phyloP scores from a whole-genome alignment of 148 eudicot genomes.

The Rhododendron kiyosumense region DNA sequence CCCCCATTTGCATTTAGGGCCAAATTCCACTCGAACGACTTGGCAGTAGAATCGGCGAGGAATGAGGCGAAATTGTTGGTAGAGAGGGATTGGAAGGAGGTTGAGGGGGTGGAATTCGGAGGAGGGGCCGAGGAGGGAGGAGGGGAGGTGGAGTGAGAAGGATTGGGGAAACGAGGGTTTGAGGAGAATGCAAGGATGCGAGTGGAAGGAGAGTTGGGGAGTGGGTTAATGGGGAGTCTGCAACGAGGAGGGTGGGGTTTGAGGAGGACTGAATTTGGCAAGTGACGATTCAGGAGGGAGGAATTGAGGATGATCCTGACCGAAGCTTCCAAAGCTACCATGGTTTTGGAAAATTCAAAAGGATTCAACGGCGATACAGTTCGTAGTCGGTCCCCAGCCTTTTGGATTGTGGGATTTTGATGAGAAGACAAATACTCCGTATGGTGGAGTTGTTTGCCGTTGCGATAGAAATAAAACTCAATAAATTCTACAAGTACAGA shows the following conservation, averaged over 20 bases:
- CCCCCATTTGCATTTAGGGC: neutral
- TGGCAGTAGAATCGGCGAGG: neutral
- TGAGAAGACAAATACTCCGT: too few species aligned
- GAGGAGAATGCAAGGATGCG: neutral
- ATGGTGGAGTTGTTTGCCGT: too few species aligned
- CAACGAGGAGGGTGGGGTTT: neutral
- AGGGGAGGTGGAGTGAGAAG: neutral
- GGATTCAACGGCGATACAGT: neutral
- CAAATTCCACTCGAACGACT: conserved; percentile 16
- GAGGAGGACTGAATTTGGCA: neutral
- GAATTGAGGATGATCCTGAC: conserved; percentile 16
- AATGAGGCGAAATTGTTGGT: neutral
- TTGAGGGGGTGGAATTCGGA: neutral
- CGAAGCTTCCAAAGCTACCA: conserved; percentile 15
- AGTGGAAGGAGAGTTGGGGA: neutral
- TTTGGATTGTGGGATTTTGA: too few species aligned
- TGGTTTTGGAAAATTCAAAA: neutral
- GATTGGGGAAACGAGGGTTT: neutral
- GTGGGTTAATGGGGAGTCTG: neutral
- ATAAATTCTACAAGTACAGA: too few species aligned
- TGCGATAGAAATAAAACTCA: too few species aligned
- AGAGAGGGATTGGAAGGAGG: neutral
- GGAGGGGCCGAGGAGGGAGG: neutral
- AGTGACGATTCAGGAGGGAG: neutral
- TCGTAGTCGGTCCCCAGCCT: neutral